phyloP scores from a whole-genome alignment of 2,329 filamentous ascomycete genomes.

The Hypoxylon sp. region DNA sequence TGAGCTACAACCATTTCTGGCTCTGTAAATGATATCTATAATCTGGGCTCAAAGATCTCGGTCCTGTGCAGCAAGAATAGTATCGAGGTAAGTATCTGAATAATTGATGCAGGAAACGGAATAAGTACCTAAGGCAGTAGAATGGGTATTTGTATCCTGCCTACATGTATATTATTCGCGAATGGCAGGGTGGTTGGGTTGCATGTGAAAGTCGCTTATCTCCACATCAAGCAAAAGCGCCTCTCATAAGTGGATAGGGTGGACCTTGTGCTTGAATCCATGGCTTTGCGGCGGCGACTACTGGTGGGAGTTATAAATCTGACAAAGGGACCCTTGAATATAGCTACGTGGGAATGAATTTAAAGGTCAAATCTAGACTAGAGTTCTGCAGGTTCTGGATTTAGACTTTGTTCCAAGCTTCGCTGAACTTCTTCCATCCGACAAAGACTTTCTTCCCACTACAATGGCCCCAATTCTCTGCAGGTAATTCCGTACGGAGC shows the following conservation, averaged over 20 bases:
- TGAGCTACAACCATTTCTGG: neutral
- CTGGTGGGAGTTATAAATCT: conserved; percentile 19
- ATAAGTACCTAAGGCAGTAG: neutral
- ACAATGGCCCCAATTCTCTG: neutral
- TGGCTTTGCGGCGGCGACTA: conserved; percentile 24
- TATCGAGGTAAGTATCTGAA: neutral
- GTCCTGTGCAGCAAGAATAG: neutral
- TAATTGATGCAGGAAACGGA: neutral
- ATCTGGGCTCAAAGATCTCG: neutral
- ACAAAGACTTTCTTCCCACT: conserved; percentile 5
- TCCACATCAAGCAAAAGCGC: conserved; percentile 19
- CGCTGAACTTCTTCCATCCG: conserved; percentile 15
- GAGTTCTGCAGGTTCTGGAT: conserved; percentile 12
- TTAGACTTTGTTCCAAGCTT: conserved; percentile 19
- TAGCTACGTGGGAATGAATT: neutral
- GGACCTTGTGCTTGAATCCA: conserved; percentile 29
- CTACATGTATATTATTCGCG: neutral
- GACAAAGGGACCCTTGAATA: conserved; percentile 10
- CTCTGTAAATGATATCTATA: neutral
- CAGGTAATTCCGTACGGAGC: neutral
- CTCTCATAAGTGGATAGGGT: conserved; percentile 24
- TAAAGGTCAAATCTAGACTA: conserved; percentile 22
- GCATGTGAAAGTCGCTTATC: conserved; percentile 44
- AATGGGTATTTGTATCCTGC: neutral
- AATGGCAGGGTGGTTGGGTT: conserved; percentile 28